These are phyloP conservation scores for Penicillium angulare DNA, from an alignment of 495 filamentous ascomycete genomes.

Conservation along the genomic window DNA sequence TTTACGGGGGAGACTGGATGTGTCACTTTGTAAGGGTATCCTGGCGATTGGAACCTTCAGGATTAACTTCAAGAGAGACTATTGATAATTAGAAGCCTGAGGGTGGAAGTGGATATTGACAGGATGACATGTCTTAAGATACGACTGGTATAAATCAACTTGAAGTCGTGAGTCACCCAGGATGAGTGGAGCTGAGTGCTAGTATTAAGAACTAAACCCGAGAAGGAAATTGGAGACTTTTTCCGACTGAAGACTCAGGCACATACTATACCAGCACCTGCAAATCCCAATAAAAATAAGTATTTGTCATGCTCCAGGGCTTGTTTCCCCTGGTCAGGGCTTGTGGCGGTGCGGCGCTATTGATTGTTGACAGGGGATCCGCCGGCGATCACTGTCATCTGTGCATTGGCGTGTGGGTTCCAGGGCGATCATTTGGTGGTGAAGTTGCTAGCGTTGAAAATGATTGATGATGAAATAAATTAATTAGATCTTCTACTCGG, in stretches of 20 bases:
- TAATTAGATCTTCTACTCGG: too few species aligned
- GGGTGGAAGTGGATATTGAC: constrained; percentile 6
- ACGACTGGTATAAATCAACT: too few species aligned
- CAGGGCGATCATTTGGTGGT: constrained; percentile 10
- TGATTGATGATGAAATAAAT: neutral
- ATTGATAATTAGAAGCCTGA: neutral
- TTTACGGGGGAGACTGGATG: neutral
- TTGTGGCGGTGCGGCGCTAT: constrained; percentile 32
- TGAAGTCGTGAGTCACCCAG: constrained; percentile 9
- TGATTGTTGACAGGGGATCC: constrained; percentile 21
- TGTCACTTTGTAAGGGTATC: constrained; percentile 2
- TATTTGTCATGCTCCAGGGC: constrained; percentile 22
- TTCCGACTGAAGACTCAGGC: neutral
- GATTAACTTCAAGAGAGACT: neutral
- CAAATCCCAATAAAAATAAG: neutral
- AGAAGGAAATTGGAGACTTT: neutral
- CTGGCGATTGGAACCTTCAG: constrained; percentile 6
- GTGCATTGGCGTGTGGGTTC: constrained; percentile 8
- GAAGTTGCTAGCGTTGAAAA: neutral
- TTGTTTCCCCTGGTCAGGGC: constrained; percentile 7
- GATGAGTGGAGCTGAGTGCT: neutral
- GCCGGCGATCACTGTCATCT: constrained; percentile 21
- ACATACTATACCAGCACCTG: neutral
- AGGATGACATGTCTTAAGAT: constrained; percentile 15
- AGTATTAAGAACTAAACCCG: neutral